Base-by-base conservation (phyloP, 2,329 filamentous ascomycete genomes). In the Clonostachys solani region DNA sequence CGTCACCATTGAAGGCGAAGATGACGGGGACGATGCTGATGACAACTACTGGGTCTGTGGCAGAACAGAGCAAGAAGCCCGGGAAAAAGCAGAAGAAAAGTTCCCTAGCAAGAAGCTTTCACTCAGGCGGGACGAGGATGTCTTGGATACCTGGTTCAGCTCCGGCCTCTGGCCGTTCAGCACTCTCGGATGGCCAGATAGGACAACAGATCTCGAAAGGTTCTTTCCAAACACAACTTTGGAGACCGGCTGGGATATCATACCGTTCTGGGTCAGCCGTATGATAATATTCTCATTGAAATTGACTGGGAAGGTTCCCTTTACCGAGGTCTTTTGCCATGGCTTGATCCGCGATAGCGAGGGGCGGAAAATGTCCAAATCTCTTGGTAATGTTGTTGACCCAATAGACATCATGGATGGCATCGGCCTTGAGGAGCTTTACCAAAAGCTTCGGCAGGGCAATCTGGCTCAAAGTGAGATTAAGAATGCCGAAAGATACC, bases 321-420 rank as follows among this genome's bases (percentile, higher is more conserved):
- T 97, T 74, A 86, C 78, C 47, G 92, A 97, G 71, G 92, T 97
- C n/a, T 97, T 95, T 75, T 96, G 92, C 65, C 92, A 97, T 69
- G 90, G 86, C 45, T 77, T 97, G 35, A 88, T 97, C 54, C 86
- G 92, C 62, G 92, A 97, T 63, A 92, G 87, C 0, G 92, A 97
- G 56, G 92, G 92, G 44, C 80, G 92, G 52, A 97, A 97, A 72
- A 97, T 97, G 92, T 94, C 87, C 52, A 97, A 97, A 74, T 95
- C 89, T 49, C 68, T 97, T 45, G 92, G 92, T 45, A 97, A 97
- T 59, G 92, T 97, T 56, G 87, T 97, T 57, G 92, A 96, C 63
- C 92, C 92, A 48, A 76, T 96, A 41, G 92, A 97, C 65, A 89
- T 96, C 54, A 96, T 97, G 68, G 77, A 85, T 48, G 92, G 92